Evolutionary conservation across 148 eudicot species (phyloP).

Genomic region (Rhododendron griersonianum): DNA sequence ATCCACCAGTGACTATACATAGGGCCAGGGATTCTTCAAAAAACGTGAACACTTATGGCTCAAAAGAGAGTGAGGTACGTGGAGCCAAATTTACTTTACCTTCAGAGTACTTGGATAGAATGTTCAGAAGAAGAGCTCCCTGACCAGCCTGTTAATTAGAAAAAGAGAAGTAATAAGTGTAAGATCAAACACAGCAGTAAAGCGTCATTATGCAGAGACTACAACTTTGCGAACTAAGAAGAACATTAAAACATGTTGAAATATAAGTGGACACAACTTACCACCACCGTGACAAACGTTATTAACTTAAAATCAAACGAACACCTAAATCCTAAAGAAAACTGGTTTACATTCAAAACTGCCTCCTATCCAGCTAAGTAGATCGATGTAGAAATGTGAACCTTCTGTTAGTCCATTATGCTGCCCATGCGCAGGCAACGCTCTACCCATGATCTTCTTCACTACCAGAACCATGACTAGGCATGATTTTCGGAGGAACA

Average conservation of each 20-base stretch:
- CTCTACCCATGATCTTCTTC: background rate
- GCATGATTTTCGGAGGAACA: background rate
- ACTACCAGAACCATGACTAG: background rate
- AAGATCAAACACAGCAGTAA: background rate
- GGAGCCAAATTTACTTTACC: conserved; percentile 32
- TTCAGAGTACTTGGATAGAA: conserved; percentile 87
- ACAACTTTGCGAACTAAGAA: background rate
- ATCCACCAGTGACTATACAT: background rate
- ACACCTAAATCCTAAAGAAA: background rate
- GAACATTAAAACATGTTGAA: background rate
- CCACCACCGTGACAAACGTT: background rate
- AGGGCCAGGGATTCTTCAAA: background rate
- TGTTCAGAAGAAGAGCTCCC: conserved; percentile 83
- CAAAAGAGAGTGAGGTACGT: background rate
- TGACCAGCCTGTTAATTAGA: conserved; percentile 58
- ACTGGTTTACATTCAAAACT: background rate
- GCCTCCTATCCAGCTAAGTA: background rate
- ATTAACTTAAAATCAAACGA: background rate
- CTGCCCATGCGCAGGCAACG: background rate
- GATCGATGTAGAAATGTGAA: background rate
- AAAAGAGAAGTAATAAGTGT: background rate
- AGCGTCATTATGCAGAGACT: background rate
- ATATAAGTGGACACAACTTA: background rate
- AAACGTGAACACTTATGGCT: background rate
- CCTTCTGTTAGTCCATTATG: background rate